A percentile compares a stretch with the other conserved stretches of the same genome.
phyloP scores from a whole-genome alignment of 768 basidiomycete genomes.

The Mycena kentingensis region DNA sequence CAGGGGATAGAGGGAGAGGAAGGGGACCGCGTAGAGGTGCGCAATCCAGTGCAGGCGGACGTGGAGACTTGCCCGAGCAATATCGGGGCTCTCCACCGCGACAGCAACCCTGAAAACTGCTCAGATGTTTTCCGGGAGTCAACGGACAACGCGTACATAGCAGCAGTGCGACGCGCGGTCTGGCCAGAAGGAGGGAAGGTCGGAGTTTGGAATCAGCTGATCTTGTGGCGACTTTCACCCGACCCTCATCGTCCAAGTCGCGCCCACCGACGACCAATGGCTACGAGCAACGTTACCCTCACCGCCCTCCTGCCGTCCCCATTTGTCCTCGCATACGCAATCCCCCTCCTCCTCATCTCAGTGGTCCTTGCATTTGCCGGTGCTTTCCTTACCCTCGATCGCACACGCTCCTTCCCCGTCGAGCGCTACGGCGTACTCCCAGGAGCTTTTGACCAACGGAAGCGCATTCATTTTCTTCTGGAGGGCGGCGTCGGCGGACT shows the following conservation, averaged over 20 bases:
- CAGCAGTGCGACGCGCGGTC: too few relatives aligned
- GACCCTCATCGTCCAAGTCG: not conserved
- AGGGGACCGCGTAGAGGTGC: conserved; percentile 75
- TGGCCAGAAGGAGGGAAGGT: too few relatives aligned
- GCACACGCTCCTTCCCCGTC: conserved; percentile 62
- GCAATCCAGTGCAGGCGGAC: conserved; percentile 66
- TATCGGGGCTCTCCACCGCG: conserved; percentile 65
- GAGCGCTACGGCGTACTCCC: conserved; percentile 34
- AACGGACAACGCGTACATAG: conserved; percentile 18
- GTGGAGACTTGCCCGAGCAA: conserved; percentile 67
- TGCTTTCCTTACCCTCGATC: conserved; percentile 71
- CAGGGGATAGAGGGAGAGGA: conserved; percentile 78
- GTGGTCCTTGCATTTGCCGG: conserved; percentile 63
- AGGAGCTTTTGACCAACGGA: conserved; percentile 38
- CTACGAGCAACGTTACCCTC: conserved; percentile 28
- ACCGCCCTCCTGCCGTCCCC: conserved; percentile 49
- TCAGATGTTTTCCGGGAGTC: conserved; percentile 3
- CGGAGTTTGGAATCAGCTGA: too few relatives aligned
- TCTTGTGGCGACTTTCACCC: not conserved
- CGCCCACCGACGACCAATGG: conserved; percentile 8
- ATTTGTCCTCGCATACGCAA: conserved; percentile 55
- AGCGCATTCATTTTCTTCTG: conserved; percentile 40
- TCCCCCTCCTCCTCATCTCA: conserved; percentile 64
- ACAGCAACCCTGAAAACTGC: conserved; percentile 43
- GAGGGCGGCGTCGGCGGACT: conserved; percentile 69